Percentiles rank a stretch among this genome's conserved stretches.
Evolutionary conservation across 2,329 filamentous ascomycete genomes (phyloP).

Genomic region (Alternaria rosae): DNA sequence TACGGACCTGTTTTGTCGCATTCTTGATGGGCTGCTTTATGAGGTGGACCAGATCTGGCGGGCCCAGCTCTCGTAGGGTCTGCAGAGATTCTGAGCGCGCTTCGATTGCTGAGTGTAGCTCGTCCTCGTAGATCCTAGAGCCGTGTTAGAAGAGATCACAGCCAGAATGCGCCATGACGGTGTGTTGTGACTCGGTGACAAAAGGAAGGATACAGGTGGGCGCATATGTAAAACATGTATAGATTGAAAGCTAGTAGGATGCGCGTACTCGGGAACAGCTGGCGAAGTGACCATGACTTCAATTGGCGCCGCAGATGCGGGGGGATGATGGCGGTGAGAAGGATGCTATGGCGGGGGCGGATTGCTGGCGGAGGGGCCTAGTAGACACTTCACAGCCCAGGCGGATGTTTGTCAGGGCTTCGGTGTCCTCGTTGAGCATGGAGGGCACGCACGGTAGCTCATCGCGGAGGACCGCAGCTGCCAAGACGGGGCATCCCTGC

Average conservation of each 20-base stretch:
- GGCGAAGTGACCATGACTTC: conserved; percentile 53
- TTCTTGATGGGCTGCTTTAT: conserved; percentile 76
- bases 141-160: conserved; percentile 7
- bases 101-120: conserved; percentile 89
- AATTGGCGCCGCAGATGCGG: conserved; percentile 33
- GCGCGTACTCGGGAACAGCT: conserved; percentile 54
- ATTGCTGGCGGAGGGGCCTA: conserved; percentile 17
- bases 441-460: conserved; percentile 28
- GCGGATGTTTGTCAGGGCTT: conserved; percentile 24
- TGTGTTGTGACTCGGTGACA: neutral
- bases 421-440: conserved; percentile 18
- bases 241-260: conserved; percentile 19
- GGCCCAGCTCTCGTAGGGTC: conserved; percentile 88
- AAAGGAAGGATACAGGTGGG: neutral
- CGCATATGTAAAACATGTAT: conserved; percentile 7
- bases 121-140: conserved; percentile 87
- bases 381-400: conserved; percentile 15
- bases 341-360: conserved; percentile 16
- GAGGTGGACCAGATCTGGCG: conserved; percentile 93
- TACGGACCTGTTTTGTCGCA: conserved; percentile 62
- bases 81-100: conserved; percentile 88
- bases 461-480: conserved; percentile 24
- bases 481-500: conserved; percentile 20
- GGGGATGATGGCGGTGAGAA: conserved; percentile 7
- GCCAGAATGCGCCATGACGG: neutral